Evolutionary conservation across 2,329 filamentous ascomycete genomes (phyloP), one percentile per base, ranked within the genome.

Genomic region (Albifimbria verrucaria): DNA sequence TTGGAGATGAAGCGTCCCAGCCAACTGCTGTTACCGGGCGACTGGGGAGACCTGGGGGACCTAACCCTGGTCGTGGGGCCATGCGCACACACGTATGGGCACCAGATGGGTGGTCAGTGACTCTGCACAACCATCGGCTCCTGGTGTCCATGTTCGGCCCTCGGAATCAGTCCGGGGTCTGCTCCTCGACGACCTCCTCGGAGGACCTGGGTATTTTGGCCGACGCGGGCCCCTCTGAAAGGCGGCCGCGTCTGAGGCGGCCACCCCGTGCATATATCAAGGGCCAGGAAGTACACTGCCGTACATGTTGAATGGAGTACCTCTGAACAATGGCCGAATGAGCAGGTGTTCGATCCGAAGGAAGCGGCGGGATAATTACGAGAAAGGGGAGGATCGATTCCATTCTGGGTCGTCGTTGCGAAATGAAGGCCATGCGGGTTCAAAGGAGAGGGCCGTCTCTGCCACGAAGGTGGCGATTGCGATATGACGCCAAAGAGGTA

Each of bases 221-320:
- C 52, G 56, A 55, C 49, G 25, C 57, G 51, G 49, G 44, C 55
- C 48, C 52, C 55, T 43, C 50, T 52, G 45, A 46, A 39, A 55
- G 44, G 52, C 55, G 60, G 62, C 57, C 62, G 62, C 62, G 58
- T 62, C 49, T 50, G 28, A 58, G 52, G 61, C 59, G 59, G 54
- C 62, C 62, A 52, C 52, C 57, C 56, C 55, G 49, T 59, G 58
- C 55, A 58, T 58, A 52, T 48, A 48, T 55, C 51, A 44, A 50
- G 21, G 46, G 32, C 21, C 28, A 11, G 11, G 21, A 25, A 49
- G 48, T 36, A 39, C 18, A 49, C 15, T 10, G 32, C 22, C 26
- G 22, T 48, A 26, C 46, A 28, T 5, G 48, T 46, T 41, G 22
- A 51, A 36, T 26, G 32, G 12, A 39, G 32, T 39, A 39, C 32